Base-by-base conservation (phyloP, 2,329 filamentous ascomycete species). In the Colletotrichum musae region DNA sequence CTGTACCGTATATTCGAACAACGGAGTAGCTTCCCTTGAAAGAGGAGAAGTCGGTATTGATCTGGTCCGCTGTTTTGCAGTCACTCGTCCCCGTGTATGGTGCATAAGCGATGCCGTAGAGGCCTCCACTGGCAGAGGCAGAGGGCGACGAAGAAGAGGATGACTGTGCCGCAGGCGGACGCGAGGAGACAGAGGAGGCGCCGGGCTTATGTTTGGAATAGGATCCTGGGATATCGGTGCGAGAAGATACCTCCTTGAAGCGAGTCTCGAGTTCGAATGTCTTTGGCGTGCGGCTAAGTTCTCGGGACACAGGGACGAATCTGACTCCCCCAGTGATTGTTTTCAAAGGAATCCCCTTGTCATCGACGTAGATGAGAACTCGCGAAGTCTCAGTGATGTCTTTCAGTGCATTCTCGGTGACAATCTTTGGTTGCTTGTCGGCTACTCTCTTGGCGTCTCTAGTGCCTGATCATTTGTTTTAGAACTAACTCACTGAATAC, bases 1-100 rank as follows among this genome's bases (percentile, higher is more conserved):
- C 93, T 66, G 90, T 89, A 60, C 94, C 94, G 77, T 97, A 97
- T 76, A 93, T 87, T 58, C 94, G 92, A 63, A 97, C 83, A 43
- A 90, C 79, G 18, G 85, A 84, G 80, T 92, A 94, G 15, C 80
- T 78, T 24, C 80, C 77, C 15, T 82, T 82, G 32, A 89, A 83
- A 59, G 80, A 80, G 16, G 82, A 80, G 73, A 96, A 88, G 75
- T 97, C 94, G 21, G 81, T 77, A 69, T 87, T 83, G 59, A 97
- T 86, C 73, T 93, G 83, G 1, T 83, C 80, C 61, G 86, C 82
- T 6, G 86, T 83, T 79, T 95, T 96, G 86, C 94, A 97, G 64
- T 80, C 80, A 36, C 87, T 83, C 68, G 87, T 84, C 13, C 77
- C 78, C 28, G 81, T 83, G 77, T 86, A 87, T 0, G 85, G 85